phyloP scores from a whole-genome alignment of 768 basidiomycete species.

The Amanita exitialis region DNA sequence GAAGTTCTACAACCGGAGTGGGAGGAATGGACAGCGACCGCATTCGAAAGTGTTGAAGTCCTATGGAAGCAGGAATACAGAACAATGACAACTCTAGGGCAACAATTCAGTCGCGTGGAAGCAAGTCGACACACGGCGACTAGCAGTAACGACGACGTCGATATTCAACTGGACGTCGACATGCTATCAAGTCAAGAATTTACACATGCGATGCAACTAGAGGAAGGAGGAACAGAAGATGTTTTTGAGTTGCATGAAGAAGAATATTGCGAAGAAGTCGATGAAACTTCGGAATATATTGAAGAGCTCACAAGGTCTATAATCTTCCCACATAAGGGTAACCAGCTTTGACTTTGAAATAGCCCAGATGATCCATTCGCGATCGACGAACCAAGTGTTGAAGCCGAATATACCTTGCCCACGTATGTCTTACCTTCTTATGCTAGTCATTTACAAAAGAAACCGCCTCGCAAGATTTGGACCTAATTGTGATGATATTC shows the following conservation, averaged over 20 bases:
- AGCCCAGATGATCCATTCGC: conserved; percentile 1
- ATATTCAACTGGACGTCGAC: conserved; percentile 36
- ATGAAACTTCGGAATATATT: not conserved
- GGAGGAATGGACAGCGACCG: conserved; percentile 75
- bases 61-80: conserved; percentile 64
- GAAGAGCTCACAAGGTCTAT: not conserved
- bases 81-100: conserved; percentile 41
- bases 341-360: not conserved
- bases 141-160: conserved; percentile 13
- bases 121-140: not conserved
- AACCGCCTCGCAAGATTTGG: not conserved
- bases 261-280: conserved; percentile 7
- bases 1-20: conserved; percentile 27
- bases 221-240: conserved; percentile 13
- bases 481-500: not conserved
- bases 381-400: not conserved
- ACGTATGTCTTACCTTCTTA: not conserved
- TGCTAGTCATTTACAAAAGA: too few species aligned
- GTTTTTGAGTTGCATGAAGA: conserved; percentile 5
- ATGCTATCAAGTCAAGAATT: conserved; percentile 44
- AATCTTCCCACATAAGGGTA: not conserved
- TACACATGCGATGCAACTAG: conserved; percentile 16
- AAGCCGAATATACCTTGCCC: not conserved
- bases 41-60: conserved; percentile 84
- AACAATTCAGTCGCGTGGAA: not conserved